Evolutionary conservation across 495 filamentous ascomycete genomes (phyloP).

Genomic region (Evansstolkia leycettana): DNA sequence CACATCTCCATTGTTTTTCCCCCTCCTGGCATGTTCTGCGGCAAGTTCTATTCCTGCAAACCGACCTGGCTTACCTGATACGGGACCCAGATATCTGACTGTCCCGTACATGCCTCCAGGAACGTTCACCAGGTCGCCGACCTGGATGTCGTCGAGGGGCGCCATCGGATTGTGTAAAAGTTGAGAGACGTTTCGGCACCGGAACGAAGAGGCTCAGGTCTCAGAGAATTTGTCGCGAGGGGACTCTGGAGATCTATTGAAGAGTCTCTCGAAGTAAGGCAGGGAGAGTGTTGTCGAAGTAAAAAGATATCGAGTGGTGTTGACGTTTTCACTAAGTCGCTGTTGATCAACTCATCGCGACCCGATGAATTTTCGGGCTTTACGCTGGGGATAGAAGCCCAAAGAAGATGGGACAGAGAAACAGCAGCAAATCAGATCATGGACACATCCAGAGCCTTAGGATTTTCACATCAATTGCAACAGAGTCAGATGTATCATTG

Average conservation of each 20-base stretch:
- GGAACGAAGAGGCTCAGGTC: too few species aligned
- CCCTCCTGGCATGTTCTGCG: conserved; percentile 62
- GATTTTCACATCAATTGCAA: too few species aligned
- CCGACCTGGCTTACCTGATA: conserved; percentile 77
- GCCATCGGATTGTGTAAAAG: conserved; percentile 13
- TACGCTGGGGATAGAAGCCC: too few species aligned
- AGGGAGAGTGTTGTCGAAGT: neutral
- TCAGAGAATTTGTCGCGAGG: too few species aligned
- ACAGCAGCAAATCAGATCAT: neutral
- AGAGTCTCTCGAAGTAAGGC: too few species aligned
- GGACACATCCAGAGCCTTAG: too few species aligned
- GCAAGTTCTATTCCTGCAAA: conserved; percentile 95
- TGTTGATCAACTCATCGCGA: neutral
- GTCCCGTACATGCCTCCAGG: conserved; percentile 89
- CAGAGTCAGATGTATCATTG: too few species aligned
- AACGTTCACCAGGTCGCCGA: conserved; percentile 88
- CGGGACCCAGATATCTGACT: conserved; percentile 77
- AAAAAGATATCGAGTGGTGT: neutral
- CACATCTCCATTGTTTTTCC: conserved; percentile 95
- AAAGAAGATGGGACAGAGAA: neutral
- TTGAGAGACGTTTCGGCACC: too few species aligned
- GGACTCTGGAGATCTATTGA: neutral
- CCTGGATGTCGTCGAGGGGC: conserved; percentile 46
- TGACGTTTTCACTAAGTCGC: too few species aligned
- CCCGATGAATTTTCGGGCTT: too few species aligned